Base-by-base conservation (phyloP, 2,329 filamentous ascomycete species). In the Fusarium brachygibbosum region DNA sequence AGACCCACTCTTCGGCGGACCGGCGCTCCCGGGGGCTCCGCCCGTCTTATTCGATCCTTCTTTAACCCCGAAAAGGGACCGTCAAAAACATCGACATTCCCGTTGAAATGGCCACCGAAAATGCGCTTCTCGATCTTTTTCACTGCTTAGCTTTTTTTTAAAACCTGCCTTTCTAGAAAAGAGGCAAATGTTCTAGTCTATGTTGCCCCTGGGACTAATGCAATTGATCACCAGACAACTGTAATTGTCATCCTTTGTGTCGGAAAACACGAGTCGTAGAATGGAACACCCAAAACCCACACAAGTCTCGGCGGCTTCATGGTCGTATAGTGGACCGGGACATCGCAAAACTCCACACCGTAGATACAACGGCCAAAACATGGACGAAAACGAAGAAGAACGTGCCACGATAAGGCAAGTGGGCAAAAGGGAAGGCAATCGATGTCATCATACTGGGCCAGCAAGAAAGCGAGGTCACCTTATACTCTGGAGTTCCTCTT, bases 261-360 rank as follows among this genome's bases (percentile, higher is more conserved):
- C 25, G 13, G n/a, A 32, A 32, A 45, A 12, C 44, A 42, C 49
- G 49, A 62, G 42, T 52, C 56, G 58, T 31, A 49, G 35, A 48
- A 29, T 38, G 21, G 29, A 28, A n/a, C 12, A 34, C 21, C 31
- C 45, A 21, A 53, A 44, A 52, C 41, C 54, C 67, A 63, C 66
- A 49, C 51, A 37, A 54, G 35, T 50, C 51, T 71, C 68, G 68
- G 68, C 68, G 68, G 54, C 68, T 71, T 69, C 65, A 53, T 71
- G 68, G 68, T 60, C 44, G 10, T 71, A 71, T 69, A 66, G 68
- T 71, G 68, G 68, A 71, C 64, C 68, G 8, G n/a, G 21, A 56
- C 5, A 29, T 41, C n/a, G n/a, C 17, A 35, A 49, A 48, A 55
- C 60, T 71, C 69, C 69, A 71, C 69, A 71, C 69, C 40, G n/a